These are phyloP conservation scores for Senna siamea DNA, from an alignment of 306 rosid genomes.

Conservation along the genomic window DNA sequence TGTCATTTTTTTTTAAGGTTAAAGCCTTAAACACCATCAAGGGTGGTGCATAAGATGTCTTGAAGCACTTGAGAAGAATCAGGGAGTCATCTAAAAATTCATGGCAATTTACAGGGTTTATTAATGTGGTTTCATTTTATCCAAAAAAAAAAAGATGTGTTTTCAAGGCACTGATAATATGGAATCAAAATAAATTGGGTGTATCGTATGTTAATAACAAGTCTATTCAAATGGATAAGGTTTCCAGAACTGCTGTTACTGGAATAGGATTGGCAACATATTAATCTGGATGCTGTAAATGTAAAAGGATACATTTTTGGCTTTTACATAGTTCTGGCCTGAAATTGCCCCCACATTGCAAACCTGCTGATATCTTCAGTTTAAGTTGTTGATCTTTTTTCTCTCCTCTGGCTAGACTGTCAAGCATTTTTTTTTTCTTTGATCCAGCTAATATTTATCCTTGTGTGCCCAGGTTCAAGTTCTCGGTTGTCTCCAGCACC, in stretches of 20 bases:
- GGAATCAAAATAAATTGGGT: background rate
- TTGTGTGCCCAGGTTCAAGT: slow-evolving; percentile 70
- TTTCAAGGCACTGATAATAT: too few relatives aligned
- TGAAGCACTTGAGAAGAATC: background rate
- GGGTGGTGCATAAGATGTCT: too few relatives aligned
- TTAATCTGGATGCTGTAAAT: background rate
- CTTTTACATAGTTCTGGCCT: slow-evolving; percentile 12
- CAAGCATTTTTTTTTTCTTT: slow-evolving; percentile 16
- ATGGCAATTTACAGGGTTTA: slow-evolving; percentile 1
- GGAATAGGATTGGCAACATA: background rate
- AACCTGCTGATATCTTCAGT: too few relatives aligned
- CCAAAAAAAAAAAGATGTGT: too few relatives aligned
- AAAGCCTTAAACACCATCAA: too few relatives aligned
- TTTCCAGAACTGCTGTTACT: slow-evolving; percentile 27
- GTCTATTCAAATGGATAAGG: background rate
- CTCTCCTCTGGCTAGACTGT: too few relatives aligned
- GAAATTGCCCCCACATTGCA: too few relatives aligned
- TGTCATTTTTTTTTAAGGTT: too few relatives aligned
- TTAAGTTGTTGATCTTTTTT: too few relatives aligned
- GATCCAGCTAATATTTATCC: slow-evolving; percentile 33
- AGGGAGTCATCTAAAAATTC: background rate
- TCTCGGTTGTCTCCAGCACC: slow-evolving; percentile 83
- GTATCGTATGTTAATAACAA: background rate
- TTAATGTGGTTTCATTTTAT: too few relatives aligned
- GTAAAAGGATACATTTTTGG: background rate